Conservation (phyloP, 108 stramenopile species). For the Fistulifera solaris region DNA sequence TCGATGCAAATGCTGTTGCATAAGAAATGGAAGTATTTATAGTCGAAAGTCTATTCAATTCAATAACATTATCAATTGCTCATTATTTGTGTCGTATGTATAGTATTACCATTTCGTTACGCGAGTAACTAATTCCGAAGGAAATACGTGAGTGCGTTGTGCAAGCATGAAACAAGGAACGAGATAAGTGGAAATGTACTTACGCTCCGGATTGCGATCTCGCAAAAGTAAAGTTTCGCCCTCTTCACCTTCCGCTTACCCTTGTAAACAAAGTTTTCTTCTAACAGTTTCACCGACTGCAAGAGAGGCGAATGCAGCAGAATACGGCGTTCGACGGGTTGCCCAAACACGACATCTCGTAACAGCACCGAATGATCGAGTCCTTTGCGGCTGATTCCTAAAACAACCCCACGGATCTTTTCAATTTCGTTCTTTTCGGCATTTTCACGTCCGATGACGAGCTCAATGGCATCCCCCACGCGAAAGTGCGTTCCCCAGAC, state of each 20-base stretch:
- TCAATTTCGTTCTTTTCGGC: conserved; percentile 51
- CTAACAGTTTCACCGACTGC: conserved; percentile 64
- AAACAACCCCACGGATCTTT: conserved; percentile 64
- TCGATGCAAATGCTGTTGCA: too few species aligned
- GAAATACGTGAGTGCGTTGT: not conserved
- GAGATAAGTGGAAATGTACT: conserved; percentile 3
- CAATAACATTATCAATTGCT: too few species aligned
- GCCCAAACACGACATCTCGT: conserved; percentile 72
- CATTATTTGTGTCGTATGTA: too few species aligned
- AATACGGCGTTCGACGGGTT: conserved; percentile 65
- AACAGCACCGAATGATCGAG: conserved; percentile 52
- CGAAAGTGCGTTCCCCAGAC: conserved; percentile 45
- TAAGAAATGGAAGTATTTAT: too few species aligned
- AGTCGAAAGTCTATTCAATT: too few species aligned
- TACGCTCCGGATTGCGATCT: conserved; percentile 29
- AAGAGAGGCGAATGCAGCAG: conserved; percentile 71
- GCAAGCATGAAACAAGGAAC: not conserved
- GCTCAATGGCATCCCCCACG: conserved; percentile 76
- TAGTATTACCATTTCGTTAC: conserved; percentile 1
- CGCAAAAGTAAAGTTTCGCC: conserved; percentile 56
- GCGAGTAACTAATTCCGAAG: not conserved
- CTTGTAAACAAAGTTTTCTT: conserved; percentile 79
- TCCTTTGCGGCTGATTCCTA: conserved; percentile 58
- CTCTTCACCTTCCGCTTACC: conserved; percentile 82
- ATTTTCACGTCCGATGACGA: conserved; percentile 50